Percentiles rank a stretch among this genome's conserved stretches.
Evolutionary conservation across 257 asterid species (phyloP).

Genomic region (Nicotiana undulata): DNA sequence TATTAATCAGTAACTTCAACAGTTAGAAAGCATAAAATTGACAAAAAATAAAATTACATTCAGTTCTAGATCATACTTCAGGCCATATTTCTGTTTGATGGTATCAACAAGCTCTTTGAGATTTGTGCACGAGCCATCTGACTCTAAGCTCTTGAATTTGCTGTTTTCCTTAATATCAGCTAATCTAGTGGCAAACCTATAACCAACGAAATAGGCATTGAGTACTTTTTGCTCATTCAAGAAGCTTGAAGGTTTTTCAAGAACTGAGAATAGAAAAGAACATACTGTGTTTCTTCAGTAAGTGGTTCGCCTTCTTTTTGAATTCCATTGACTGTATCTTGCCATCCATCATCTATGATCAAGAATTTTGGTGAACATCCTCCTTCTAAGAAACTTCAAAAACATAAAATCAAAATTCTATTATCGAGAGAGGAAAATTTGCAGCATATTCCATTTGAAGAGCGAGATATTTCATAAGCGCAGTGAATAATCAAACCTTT

Average conservation of each 20-base stretch:
- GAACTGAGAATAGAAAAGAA: not conserved
- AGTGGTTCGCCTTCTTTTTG: constrained; percentile 42
- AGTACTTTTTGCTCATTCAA: not conserved
- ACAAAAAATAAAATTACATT: not conserved
- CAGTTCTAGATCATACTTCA: not conserved
- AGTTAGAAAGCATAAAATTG: constrained; percentile 12
- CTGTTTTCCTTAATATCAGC: not conserved
- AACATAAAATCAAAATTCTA: not conserved
- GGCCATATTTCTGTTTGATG: constrained; percentile 2
- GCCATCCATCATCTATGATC: constrained; percentile 83
- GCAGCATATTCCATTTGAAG: not conserved
- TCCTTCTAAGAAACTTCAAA: constrained; percentile 42
- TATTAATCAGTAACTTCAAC: not conserved
- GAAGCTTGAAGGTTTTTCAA: not conserved
- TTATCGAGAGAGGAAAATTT: not conserved
- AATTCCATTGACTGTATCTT: constrained; percentile 45
- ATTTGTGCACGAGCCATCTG: not conserved
- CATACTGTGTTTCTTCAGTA: constrained; percentile 54
- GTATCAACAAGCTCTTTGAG: not conserved
- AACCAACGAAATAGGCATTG: too few species aligned
- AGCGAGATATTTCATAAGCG: not conserved
- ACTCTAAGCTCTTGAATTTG: not conserved
- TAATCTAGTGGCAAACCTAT: not conserved
- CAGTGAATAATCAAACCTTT: constrained; percentile 10
- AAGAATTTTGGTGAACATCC: constrained; percentile 51